phyloP scores from a whole-genome alignment of 768 basidiomycete genomes.

The Tricholomella constricta region DNA sequence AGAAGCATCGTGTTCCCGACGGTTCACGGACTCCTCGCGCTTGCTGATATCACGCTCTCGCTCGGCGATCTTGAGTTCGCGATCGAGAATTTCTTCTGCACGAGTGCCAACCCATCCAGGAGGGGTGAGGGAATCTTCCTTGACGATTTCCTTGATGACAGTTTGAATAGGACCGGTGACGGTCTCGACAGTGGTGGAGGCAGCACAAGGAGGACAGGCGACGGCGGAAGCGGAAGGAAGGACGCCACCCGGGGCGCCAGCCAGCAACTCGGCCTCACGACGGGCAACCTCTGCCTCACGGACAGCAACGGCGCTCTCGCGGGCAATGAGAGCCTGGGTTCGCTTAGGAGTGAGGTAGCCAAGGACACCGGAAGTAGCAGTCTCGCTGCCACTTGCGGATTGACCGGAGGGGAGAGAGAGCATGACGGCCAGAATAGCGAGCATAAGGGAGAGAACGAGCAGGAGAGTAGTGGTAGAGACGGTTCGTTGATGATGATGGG shows the following conservation, averaged over 20 bases:
- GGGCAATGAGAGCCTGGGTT: constrained; percentile 74
- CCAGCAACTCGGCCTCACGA: constrained; percentile 83
- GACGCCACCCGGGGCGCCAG: constrained; percentile 82
- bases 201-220: constrained; percentile 59
- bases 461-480: constrained; percentile 90
- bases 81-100: constrained; percentile 79
- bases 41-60: constrained; percentile 85
- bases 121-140: constrained; percentile 76
- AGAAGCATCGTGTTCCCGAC: constrained; percentile 83
- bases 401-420: constrained; percentile 73
- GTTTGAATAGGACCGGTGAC: constrained; percentile 65
- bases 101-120: constrained; percentile 82
- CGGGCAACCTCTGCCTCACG: constrained; percentile 90
- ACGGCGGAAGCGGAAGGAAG: constrained; percentile 54
- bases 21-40: constrained; percentile 83
- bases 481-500: constrained; percentile 79
- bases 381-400: constrained; percentile 35
- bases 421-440: constrained; percentile 91
- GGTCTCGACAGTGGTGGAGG: constrained; percentile 57
- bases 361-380: constrained; percentile 57
- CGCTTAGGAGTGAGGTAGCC: constrained; percentile 82
- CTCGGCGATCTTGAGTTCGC: constrained; percentile 83
- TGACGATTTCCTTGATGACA: constrained; percentile 85
- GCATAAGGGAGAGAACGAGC: constrained; percentile 80
- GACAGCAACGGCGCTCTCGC: constrained; percentile 76